Percentiles rank a stretch among this genome's conserved stretches.
phyloP scores from a whole-genome alignment of 371 early-diverging fungal species.

The Saksenaea oblongispora region DNA sequence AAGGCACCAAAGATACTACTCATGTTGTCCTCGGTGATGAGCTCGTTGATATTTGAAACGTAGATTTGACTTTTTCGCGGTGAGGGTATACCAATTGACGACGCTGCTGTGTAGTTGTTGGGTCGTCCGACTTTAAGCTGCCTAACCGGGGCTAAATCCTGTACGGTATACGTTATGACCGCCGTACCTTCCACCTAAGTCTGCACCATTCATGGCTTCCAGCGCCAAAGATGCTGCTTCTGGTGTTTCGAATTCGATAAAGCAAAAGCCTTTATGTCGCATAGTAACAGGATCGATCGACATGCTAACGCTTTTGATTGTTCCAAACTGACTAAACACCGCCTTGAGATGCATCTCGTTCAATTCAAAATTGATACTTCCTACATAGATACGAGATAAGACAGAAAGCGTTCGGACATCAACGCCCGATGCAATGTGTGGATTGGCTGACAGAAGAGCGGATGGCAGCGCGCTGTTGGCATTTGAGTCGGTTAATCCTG shows the following conservation, averaged over 20 bases:
- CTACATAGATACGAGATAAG: conserved; percentile 80
- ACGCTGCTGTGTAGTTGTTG: conserved; percentile 32
- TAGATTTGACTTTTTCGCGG: conserved; percentile 65
- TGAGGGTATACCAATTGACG: conserved; percentile 42
- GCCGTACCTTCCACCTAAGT: conserved; percentile 36
- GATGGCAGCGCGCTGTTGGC: conserved; percentile 46
- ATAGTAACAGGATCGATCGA: conserved; percentile 69
- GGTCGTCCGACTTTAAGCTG: conserved; percentile 44
- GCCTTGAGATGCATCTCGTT: conserved; percentile 71
- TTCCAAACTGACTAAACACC: conserved; percentile 77
- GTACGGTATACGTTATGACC: conserved; percentile 1
- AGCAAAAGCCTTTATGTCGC: conserved; percentile 86
- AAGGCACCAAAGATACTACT: conserved; percentile 75
- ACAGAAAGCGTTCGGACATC: conserved; percentile 56
- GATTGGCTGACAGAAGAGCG: conserved; percentile 24
- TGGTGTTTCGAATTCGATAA: conserved; percentile 83
- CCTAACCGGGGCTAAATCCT: conserved; percentile 16
- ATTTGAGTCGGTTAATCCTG: conserved; percentile 80
- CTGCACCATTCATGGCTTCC: conserved; percentile 46
- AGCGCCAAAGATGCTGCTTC: conserved; percentile 80
- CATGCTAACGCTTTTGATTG: conserved; percentile 72
- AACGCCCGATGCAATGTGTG: conserved; percentile 37
- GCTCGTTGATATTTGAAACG: conserved; percentile 76
- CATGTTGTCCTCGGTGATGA: conserved; percentile 69
- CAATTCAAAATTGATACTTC: conserved; percentile 79